Evolutionary conservation across 1,284 basidiomycete species (phyloP).

Genomic region (Cystobasidium pallidum): DNA sequence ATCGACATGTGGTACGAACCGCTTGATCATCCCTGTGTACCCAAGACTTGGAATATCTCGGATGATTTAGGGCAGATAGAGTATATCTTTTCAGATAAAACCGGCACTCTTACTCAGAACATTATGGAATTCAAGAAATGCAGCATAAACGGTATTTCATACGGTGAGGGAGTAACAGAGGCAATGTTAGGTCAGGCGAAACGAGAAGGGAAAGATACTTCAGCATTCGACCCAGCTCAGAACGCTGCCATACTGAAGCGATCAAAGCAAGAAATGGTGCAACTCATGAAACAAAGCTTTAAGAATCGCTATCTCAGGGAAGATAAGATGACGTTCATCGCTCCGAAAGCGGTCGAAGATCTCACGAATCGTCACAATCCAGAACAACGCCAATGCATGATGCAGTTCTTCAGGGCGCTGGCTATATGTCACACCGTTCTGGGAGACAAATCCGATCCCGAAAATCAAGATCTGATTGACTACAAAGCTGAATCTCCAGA

Average conservation of each 20-base stretch:
- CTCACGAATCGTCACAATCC: conserved; percentile 66
- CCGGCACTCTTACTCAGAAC: conserved; percentile 89
- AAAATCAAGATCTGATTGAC: conserved; percentile 70
- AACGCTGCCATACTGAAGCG: conserved; percentile 62
- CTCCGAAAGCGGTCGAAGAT: conserved; percentile 78
- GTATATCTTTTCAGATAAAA: conserved; percentile 98
- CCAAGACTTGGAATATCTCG: conserved; percentile 98
- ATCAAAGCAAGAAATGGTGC: conserved; percentile 79
- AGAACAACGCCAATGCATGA: conserved; percentile 68
- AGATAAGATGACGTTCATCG: conserved; percentile 84
- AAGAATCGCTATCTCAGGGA: conserved; percentile 85
- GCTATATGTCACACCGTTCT: conserved; percentile 91
- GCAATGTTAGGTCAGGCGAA: conserved; percentile 89
- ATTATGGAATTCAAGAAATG: conserved; percentile 99
- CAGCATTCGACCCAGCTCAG: conserved; percentile 68
- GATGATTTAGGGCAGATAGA: conserved; percentile 98
- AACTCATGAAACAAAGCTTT: conserved; percentile 73
- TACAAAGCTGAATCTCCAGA: conserved; percentile 97
- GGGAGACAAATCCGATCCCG: conserved; percentile 64
- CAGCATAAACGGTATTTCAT: conserved; percentile 78
- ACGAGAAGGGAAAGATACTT: conserved; percentile 71
- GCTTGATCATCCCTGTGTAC: conserved; percentile 81
- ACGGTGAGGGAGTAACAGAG: conserved; percentile 93
- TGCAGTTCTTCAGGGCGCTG: conserved; percentile 84
- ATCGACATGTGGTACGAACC: conserved; percentile 94